Evolutionary conservation across 768 basidiomycete genomes (phyloP).

Genomic region (Tubosaeta sp.): DNA sequence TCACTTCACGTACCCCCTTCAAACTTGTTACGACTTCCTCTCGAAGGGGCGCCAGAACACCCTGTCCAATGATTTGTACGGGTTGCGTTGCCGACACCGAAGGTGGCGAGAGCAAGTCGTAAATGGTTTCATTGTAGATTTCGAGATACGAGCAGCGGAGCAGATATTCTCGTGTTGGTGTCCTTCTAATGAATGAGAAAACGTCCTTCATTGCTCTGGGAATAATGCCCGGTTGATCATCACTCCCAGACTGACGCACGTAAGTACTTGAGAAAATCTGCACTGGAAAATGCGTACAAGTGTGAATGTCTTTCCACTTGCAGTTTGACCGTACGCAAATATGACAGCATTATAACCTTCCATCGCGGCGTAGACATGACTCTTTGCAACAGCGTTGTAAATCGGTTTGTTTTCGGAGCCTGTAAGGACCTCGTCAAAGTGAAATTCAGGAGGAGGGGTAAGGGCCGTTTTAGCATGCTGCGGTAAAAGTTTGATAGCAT

Average conservation of each 20-base stretch:
- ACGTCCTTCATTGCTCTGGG: conserved; percentile 91
- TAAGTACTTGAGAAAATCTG: conserved; percentile 32
- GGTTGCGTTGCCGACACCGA: conserved; percentile 47
- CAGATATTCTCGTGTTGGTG: conserved; percentile 83
- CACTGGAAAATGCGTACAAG: conserved; percentile 33
- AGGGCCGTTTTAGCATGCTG: conserved; percentile 46
- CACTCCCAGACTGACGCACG: conserved; percentile 54
- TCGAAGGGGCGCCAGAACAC: conserved; percentile 68
- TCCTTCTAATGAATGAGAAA: conserved; percentile 75
- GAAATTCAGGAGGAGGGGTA: conserved; percentile 46
- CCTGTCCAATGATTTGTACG: conserved; percentile 71
- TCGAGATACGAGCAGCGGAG: conserved; percentile 95
- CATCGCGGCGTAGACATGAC: conserved; percentile 89
- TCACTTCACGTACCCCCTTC: conserved; percentile 78
- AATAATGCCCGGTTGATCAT: conserved; percentile 89
- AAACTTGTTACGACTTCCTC: conserved; percentile 95
- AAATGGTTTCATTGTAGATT: conserved; percentile 91
- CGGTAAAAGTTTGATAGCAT: conserved; percentile 59
- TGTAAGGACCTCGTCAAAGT: conserved; percentile 73
- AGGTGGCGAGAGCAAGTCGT: conserved; percentile 80
- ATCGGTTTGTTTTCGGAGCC: conserved; percentile 77
- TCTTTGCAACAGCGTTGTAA: conserved; percentile 70
- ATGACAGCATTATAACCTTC: conserved; percentile 95
- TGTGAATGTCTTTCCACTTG: conserved; percentile 71
- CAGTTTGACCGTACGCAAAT: conserved; percentile 93